Evolutionary conservation across 1,284 basidiomycete genomes (phyloP), one percentile per base, ranked within the genome.

Genomic region (Cronartium ribicola): DNA sequence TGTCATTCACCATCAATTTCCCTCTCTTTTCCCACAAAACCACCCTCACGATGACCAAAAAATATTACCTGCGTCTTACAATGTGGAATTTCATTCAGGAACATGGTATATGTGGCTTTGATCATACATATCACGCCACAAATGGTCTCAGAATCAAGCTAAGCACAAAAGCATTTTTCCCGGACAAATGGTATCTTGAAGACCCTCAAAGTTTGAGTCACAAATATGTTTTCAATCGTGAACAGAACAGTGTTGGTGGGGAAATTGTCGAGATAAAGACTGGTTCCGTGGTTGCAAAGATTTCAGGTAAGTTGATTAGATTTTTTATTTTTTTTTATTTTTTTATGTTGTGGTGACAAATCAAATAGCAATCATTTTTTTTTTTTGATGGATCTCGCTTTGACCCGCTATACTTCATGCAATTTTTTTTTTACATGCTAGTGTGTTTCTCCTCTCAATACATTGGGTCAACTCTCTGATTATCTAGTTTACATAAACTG

Each of bases 141-240:
- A 55, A 55, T 55, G 51, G 51, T 29, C 17, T 55, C 6, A 55
- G 29, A 20, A 55, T 55, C 3, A 29, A 55, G 29, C 13, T 55
- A n/a, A 55, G 29, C n/a, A 55, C 51, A 20, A n/a, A 29, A 20
- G 29, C 29, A 29, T 55, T 55, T 2, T n/a, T 55, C 6, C 51
- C 51, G 29, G 51, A 55, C 13, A 55, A 29, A 29, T 55, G 51
- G 51, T 55, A 55, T 55, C 51, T 55, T 20, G 51, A 55, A 55
- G 51, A n/a, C n/a, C n/a, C n/a, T 55, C 51, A 55, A 20, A 6
- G n/a, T 7, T n/a, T 29, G 29, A 7, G 29, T 55, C n/a, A 55
- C 6, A 55, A 20, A 55, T 55, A 55, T 55, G 51, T 55, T 1
- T 55, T 55, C 51, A 55, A 55, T 10, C 14, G 51, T 20, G 29